phyloP scores from a whole-genome alignment of 2,329 filamentous ascomycete genomes.

The Rutstroemia sp. region DNA sequence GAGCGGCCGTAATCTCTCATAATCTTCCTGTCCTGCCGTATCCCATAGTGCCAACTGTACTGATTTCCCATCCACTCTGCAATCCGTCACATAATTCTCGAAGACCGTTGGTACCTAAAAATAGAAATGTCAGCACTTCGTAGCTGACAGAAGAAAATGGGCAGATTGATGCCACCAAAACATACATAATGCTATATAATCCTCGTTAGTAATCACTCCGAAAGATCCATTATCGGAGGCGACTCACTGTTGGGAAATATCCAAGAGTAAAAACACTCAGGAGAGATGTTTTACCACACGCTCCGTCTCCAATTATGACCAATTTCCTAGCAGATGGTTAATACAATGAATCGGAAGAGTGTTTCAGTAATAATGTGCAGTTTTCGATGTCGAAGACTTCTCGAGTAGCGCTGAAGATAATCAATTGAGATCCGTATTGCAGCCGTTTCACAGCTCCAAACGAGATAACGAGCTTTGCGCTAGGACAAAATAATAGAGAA shows the following conservation, averaged over 20 bases:
- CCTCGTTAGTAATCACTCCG: conserved; percentile 22
- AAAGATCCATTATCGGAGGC: conserved; percentile 8
- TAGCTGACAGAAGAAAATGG: not conserved
- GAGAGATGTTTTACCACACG: conserved; percentile 96
- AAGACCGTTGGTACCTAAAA: conserved; percentile 88
- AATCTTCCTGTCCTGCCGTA: conserved; percentile 99
- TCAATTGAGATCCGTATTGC: not conserved
- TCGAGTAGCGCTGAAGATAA: conserved; percentile 1
- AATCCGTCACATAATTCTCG: conserved; percentile 99
- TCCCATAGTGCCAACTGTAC: conserved; percentile 98
- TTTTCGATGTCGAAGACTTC: not conserved
- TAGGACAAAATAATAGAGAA: not conserved
- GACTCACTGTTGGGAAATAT: conserved; percentile 90
- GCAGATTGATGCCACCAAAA: not conserved
- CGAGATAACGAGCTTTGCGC: not conserved
- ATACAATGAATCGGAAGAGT: not conserved
- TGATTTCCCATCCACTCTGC: conserved; percentile 95
- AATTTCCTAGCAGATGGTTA: conserved; percentile 60
- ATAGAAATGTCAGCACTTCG: conserved; percentile 37
- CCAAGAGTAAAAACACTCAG: conserved; percentile 96
- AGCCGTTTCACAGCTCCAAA: not conserved
- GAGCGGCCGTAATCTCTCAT: conserved; percentile 87
- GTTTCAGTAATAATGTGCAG: not conserved
- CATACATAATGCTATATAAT: conserved; percentile 42
- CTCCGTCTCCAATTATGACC: conserved; percentile 94